Percentiles rank a stretch among this genome's conserved stretches.
Evolutionary conservation across 129 eudicot genomes (phyloP).

Genomic region (Arctium lappa): DNA sequence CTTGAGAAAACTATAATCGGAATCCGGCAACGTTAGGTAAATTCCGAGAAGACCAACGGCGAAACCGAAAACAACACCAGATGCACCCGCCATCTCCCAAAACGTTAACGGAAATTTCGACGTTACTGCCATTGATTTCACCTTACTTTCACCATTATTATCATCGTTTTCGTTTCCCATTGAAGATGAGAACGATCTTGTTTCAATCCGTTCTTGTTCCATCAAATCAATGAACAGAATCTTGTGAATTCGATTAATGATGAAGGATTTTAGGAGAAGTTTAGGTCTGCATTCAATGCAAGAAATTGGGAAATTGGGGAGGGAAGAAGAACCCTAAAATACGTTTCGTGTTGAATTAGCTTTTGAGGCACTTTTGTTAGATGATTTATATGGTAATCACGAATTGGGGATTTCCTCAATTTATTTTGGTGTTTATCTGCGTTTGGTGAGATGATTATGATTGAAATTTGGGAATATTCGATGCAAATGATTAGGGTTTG

Average conservation of each 20-base stretch:
- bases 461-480: conserved; percentile 33
- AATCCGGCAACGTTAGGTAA: conserved; percentile 77
- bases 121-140: not conserved
- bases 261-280: not conserved
- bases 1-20: conserved; percentile 90
- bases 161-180: conserved; percentile 4
- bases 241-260: not conserved
- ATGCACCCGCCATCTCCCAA: conserved; percentile 58
- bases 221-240: not conserved
- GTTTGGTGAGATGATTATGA: conserved; percentile 24
- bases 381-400: conserved; percentile 10
- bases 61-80: conserved; percentile 54
- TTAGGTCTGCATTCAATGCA: conserved; percentile 4
- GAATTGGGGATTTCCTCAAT: not conserved
- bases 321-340: not conserved
- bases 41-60: conserved; percentile 59
- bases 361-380: conserved; percentile 9
- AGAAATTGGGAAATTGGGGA: not conserved
- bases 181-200: not conserved
- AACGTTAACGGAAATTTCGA: conserved; percentile 63
- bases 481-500: conserved; percentile 18
- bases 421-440: conserved; percentile 1
- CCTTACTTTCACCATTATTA: conserved; percentile 12
- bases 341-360: conserved; percentile 5
- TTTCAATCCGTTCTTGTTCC: not conserved